Percentiles rank a stretch among this genome's conserved stretches.
phyloP scores from a whole-genome alignment of 2,329 filamentous ascomycete genomes.

The Fusarium devonianum region DNA sequence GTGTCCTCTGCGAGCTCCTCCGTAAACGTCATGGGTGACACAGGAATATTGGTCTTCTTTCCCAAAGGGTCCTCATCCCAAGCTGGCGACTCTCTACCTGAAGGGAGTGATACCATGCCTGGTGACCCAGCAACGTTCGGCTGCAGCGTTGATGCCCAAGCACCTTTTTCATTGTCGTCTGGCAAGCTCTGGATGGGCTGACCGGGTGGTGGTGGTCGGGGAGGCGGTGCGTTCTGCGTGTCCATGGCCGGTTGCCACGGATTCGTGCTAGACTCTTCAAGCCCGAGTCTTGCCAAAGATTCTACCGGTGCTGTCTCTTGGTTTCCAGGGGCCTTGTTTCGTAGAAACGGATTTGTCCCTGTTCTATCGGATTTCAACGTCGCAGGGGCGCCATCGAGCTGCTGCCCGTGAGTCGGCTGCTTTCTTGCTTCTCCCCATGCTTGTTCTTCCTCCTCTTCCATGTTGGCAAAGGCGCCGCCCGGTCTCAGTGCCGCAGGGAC shows the following conservation, averaged over 20 bases:
- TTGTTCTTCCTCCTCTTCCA: slow-evolving; percentile 42
- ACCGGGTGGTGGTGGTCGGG: background rate
- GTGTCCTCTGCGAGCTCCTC: slow-evolving; percentile 51
- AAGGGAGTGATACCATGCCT: slow-evolving; percentile 47
- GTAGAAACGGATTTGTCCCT: slow-evolving; percentile 63
- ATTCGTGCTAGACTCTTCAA: slow-evolving; percentile 52
- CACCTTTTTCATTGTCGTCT: slow-evolving; percentile 42
- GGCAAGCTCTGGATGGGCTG: slow-evolving; percentile 27
- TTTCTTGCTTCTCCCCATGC: slow-evolving; percentile 43
- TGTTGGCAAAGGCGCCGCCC: slow-evolving; percentile 35
- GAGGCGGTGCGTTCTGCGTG: slow-evolving; percentile 29
- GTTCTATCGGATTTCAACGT: slow-evolving; percentile 45
- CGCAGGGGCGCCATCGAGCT: slow-evolving; percentile 41
- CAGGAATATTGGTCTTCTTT: slow-evolving; percentile 38
- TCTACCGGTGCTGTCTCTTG: slow-evolving; percentile 44
- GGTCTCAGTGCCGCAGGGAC: slow-evolving; percentile 47
- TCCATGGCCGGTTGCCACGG: slow-evolving; percentile 45
- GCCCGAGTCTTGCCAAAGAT: slow-evolving; percentile 52
- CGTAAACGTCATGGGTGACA: slow-evolving; percentile 38
- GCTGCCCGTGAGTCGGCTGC: slow-evolving; percentile 17
- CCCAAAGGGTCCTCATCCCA: slow-evolving; percentile 50
- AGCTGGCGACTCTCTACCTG: slow-evolving; percentile 48
- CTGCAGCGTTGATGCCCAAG: slow-evolving; percentile 44
- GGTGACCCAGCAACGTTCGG: slow-evolving; percentile 42
- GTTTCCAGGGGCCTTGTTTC: slow-evolving; percentile 51